These are phyloP conservation scores for Zymoseptoria ardabiliae DNA, from an alignment of 2,329 filamentous ascomycete genomes.

Conservation along the genomic window DNA sequence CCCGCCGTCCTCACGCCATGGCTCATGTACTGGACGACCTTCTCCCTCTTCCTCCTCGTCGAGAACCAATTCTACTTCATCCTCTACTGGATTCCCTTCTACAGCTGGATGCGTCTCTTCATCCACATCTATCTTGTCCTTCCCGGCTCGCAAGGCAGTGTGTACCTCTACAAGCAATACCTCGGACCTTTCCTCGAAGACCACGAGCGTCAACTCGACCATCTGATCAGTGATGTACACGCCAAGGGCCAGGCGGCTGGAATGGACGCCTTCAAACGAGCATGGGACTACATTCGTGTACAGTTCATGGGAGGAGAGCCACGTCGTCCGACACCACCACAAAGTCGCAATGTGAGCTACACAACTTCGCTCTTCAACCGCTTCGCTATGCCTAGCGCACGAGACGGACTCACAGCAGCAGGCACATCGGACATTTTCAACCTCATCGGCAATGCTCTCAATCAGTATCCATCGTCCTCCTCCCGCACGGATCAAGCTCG, in stretches of 20 bases:
- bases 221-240: slow-evolving; percentile 76
- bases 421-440: slow-evolving; percentile 64
- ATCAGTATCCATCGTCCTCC: slow-evolving; percentile 34
- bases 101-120: slow-evolving; percentile 79
- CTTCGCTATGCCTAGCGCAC: slow-evolving; percentile 72
- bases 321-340: slow-evolving; percentile 42
- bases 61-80: slow-evolving; percentile 88
- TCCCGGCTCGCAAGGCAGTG: slow-evolving; percentile 93
- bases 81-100: slow-evolving; percentile 86
- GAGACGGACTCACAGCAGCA: slow-evolving; percentile 43
- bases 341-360: slow-evolving; percentile 50
- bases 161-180: slow-evolving; percentile 73
- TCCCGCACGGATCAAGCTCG: slow-evolving; percentile 37
- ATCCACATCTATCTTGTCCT: slow-evolving; percentile 91
- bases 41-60: slow-evolving; percentile 70
- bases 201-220: slow-evolving; percentile 83
- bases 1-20: slow-evolving; percentile 87
- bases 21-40: slow-evolving; percentile 98
- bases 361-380: slow-evolving; percentile 75
- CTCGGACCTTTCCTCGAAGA: slow-evolving; percentile 81
- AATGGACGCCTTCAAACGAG: slow-evolving; percentile 48
- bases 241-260: slow-evolving; percentile 70
- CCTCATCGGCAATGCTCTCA: slow-evolving; percentile 67
- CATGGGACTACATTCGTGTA: slow-evolving; percentile 55
- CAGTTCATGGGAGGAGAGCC: slow-evolving; percentile 72